Conservation (phyloP, 768 basidiomycete genomes). For the Boletus reticulatus region DNA sequence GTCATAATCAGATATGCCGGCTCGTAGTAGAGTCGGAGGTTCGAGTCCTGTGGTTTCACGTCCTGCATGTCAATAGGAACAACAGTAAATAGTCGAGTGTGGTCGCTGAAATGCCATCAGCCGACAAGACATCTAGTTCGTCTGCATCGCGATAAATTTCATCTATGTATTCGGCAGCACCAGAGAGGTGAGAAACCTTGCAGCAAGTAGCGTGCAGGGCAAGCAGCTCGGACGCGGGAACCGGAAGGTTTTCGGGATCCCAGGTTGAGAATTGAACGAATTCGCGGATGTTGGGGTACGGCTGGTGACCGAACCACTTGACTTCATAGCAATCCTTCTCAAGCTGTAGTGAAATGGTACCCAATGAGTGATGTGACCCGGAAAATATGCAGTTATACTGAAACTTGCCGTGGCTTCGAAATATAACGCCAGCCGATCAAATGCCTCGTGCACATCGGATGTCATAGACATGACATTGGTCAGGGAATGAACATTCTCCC, state of each 20-base stretch:
- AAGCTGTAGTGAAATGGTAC: background rate
- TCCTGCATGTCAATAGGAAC: background rate
- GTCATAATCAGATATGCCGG: too few relatives aligned
- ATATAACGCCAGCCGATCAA: conserved; percentile 3
- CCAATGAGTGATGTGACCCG: background rate
- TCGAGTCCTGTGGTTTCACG: too few relatives aligned
- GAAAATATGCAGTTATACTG: too few relatives aligned
- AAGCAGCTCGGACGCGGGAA: conserved; percentile 12
- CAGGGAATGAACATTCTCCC: conserved; percentile 6
- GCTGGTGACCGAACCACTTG: background rate
- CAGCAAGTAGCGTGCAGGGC: conserved; percentile 23
- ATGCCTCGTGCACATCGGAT: background rate
- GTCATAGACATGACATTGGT: conserved; percentile 4
- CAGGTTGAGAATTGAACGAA: conserved; percentile 4
- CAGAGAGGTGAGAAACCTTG: conserved; percentile 27
- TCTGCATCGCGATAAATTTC: conserved; percentile 6
- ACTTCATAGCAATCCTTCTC: conserved; percentile 3
- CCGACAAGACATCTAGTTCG: background rate
- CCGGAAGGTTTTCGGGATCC: conserved; percentile 7
- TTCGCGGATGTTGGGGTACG: background rate
- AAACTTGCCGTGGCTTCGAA: background rate
- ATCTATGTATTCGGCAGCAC: conserved; percentile 19
- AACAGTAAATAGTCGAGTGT: background rate
- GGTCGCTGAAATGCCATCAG: conserved; percentile 1
- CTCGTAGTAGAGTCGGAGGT: too few relatives aligned